Percentiles rank a stretch among this genome's conserved stretches.
phyloP scores from a whole-genome alignment of 2,329 filamentous ascomycete species.

The Ramichloridium luteum region DNA sequence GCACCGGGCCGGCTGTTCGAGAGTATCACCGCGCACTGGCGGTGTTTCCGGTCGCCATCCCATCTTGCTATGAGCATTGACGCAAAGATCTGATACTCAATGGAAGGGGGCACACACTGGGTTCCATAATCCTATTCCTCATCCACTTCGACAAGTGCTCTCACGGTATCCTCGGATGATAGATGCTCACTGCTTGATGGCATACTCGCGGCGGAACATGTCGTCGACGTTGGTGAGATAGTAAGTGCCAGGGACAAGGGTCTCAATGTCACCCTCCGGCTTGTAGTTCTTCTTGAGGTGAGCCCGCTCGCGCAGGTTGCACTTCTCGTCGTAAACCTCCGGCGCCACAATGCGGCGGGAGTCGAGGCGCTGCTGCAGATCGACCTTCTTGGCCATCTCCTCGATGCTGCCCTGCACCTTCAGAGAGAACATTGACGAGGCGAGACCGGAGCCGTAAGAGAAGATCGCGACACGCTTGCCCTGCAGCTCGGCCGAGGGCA shows the following conservation, averaged over 20 bases:
- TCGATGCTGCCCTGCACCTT: constrained; percentile 35
- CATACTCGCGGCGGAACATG: constrained; percentile 40
- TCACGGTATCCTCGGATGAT: too few species aligned
- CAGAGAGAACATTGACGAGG: constrained; percentile 39
- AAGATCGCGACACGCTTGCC: constrained; percentile 41
- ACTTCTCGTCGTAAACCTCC: constrained; percentile 42
- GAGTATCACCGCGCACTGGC: too few species aligned
- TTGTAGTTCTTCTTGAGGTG: constrained; percentile 40
- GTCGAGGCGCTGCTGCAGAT: constrained; percentile 36
- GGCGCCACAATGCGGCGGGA: constrained; percentile 34
- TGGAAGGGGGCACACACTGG: too few species aligned
- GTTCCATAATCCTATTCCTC: too few species aligned
- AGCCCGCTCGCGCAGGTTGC: constrained; percentile 39
- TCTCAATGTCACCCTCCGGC: constrained; percentile 33
- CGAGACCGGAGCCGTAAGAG: constrained; percentile 42
- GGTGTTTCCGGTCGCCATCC: too few species aligned
- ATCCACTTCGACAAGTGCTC: too few species aligned
- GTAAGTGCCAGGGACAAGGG: constrained; percentile 37
- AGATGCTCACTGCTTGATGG: constrained; percentile 36
- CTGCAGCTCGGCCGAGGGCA: constrained; percentile 32
- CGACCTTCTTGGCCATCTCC: constrained; percentile 36
- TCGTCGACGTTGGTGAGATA: constrained; percentile 39
- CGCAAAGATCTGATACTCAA: too few species aligned
- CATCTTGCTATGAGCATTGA: too few species aligned
- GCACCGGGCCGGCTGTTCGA: too few species aligned